Conservation (phyloP, 2,329 filamentous ascomycete species). For the Beauveria medogensis region DNA sequence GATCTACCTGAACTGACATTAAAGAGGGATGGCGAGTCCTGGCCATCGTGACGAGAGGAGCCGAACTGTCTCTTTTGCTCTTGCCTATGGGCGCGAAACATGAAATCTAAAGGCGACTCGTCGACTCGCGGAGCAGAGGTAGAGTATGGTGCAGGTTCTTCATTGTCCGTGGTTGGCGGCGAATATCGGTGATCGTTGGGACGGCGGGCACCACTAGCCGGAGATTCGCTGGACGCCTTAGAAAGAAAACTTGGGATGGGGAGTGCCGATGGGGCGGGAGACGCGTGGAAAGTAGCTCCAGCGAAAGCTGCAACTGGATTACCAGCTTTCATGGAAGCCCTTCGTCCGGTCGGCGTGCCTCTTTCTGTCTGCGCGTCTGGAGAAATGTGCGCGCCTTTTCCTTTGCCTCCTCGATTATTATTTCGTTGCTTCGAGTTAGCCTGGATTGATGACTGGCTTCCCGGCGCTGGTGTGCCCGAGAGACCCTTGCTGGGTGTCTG, state of each 20-base stretch:
- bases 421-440: constrained; percentile 21
- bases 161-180: constrained; percentile 44
- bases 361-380: constrained; percentile 33
- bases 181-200: constrained; percentile 33
- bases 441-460: constrained; percentile 18
- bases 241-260: constrained; percentile 83
- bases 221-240: constrained; percentile 64
- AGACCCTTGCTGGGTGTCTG: constrained; percentile 40
- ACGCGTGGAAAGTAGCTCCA: constrained; percentile 89
- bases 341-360: constrained; percentile 35
- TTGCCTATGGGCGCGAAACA: constrained; percentile 81
- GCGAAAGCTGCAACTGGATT: constrained; percentile 62
- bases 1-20: background rate
- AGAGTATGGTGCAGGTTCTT: constrained; percentile 38
- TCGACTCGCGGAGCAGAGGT: constrained; percentile 27
- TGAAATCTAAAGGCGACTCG: constrained; percentile 77
- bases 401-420: constrained; percentile 23
- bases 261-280: constrained; percentile 80
- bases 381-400: constrained; percentile 24
- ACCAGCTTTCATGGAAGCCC: constrained; percentile 35
- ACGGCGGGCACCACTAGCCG: constrained; percentile 30
- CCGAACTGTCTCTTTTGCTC: constrained; percentile 57
- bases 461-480: constrained; percentile 27
- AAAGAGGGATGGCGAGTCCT: constrained; percentile 14
- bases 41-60: constrained; percentile 38